phyloP scores from a whole-genome alignment of 2,329 filamentous ascomycete genomes.

The Oidium heveae region DNA sequence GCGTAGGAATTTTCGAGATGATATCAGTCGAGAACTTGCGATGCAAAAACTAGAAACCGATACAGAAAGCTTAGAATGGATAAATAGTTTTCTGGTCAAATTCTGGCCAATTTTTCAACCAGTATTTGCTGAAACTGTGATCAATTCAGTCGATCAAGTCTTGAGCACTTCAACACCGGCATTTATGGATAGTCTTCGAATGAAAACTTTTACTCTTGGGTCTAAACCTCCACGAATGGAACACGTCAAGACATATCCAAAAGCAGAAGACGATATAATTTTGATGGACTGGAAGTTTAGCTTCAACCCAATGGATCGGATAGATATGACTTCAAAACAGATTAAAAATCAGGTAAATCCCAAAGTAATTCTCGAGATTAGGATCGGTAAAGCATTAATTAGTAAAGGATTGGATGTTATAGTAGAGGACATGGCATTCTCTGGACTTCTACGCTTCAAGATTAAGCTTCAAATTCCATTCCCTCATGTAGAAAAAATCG shows the following conservation, averaged over 20 bases:
- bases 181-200: constrained; percentile 77
- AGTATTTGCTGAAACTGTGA: constrained; percentile 72
- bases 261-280: constrained; percentile 80
- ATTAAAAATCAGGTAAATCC: constrained; percentile 91
- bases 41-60: constrained; percentile 76
- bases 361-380: constrained; percentile 83
- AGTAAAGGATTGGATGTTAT: constrained; percentile 95
- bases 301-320: constrained; percentile 85
- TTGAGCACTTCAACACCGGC: constrained; percentile 74
- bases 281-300: constrained; percentile 99
- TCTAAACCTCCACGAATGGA: constrained; percentile 90
- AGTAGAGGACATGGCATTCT: constrained; percentile 92
- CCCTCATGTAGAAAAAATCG: constrained; percentile 80
- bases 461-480: constrained; percentile 92
- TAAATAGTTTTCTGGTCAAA: constrained; percentile 94
- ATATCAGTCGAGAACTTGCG: constrained; percentile 69
- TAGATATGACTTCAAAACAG: constrained; percentile 75
- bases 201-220: constrained; percentile 83
- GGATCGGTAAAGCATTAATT: constrained; percentile 85
- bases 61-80: constrained; percentile 87
- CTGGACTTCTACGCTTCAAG: constrained; percentile 87
- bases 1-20: constrained; percentile 85
- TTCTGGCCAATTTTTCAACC: constrained; percentile 99
- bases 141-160: constrained; percentile 87
- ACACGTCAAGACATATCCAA: constrained; percentile 94